phyloP scores from a whole-genome alignment of 352 stramenopile genomes.

The Peronospora destructor region DNA sequence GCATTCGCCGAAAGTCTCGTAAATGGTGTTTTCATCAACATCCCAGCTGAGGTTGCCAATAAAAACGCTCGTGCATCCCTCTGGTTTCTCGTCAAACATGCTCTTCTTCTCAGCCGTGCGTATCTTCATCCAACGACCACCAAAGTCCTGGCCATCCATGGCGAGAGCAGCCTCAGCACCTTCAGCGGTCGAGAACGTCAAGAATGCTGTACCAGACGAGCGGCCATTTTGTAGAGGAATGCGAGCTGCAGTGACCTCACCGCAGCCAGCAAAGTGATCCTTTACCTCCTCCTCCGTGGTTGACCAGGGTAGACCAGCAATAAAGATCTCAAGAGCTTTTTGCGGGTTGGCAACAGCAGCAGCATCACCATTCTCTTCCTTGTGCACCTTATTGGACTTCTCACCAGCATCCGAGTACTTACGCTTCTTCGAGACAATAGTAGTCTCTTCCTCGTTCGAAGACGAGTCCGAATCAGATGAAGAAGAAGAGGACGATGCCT shows the following conservation, averaged over 20 bases:
- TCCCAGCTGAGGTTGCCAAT: slow-evolving; percentile 96
- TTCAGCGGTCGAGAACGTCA: slow-evolving; percentile 83
- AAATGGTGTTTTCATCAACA: slow-evolving; percentile 92
- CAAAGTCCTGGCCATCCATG: slow-evolving; percentile 92
- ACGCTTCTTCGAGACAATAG: slow-evolving; percentile 73
- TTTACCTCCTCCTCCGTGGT: slow-evolving; percentile 91
- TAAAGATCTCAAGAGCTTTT: slow-evolving; percentile 71
- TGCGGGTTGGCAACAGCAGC: slow-evolving; percentile 42
- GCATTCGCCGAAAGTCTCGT: slow-evolving; percentile 90
- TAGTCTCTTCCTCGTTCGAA: slow-evolving; percentile 70
- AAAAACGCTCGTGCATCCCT: slow-evolving; percentile 94
- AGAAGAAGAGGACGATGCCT: slow-evolving; percentile 31
- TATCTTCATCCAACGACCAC: slow-evolving; percentile 94
- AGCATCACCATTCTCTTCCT: slow-evolving; percentile 62
- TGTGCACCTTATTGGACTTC: slow-evolving; percentile 67
- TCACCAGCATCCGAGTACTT: slow-evolving; percentile 69
- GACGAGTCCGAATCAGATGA: slow-evolving; percentile 41
- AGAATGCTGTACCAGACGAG: slow-evolving; percentile 92
- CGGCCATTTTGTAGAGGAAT: slow-evolving; percentile 88
- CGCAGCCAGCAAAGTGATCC: slow-evolving; percentile 91
- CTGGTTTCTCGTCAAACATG: slow-evolving; percentile 87
- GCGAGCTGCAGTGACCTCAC: slow-evolving; percentile 77
- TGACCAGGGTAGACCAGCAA: slow-evolving; percentile 93
- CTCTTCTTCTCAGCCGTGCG: slow-evolving; percentile 79
- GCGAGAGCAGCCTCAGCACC: slow-evolving; percentile 76